phyloP scores from a whole-genome alignment of 208 protist genomes.

The Leishmania guyanensis region DNA sequence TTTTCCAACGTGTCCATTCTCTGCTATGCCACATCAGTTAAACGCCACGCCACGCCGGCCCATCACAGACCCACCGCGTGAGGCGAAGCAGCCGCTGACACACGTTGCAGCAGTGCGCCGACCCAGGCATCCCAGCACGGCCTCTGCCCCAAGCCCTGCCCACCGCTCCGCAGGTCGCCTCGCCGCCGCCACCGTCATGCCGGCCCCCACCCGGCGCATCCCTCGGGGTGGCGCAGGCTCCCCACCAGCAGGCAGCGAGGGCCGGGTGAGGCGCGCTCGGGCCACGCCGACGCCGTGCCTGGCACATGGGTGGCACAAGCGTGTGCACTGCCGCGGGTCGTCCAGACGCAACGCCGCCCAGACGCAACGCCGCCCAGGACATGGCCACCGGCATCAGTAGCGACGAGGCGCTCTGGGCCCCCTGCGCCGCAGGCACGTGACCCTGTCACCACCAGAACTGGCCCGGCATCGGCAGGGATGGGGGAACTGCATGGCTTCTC shows the following conservation, averaged over 20 bases:
- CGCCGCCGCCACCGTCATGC: too few species aligned
- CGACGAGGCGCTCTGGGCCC: neutral
- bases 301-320: neutral
- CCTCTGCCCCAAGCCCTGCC: neutral
- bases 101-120: neutral
- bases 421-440: neutral
- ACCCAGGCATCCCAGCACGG: neutral
- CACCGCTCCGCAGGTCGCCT: neutral
- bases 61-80: neutral
- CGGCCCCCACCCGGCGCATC: neutral
- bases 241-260: neutral
- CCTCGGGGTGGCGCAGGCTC: neutral
- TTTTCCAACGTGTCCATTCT: neutral
- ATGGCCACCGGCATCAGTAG: neutral
- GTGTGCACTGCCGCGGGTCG: neutral
- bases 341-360: neutral
- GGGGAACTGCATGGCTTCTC: neutral
- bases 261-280: neutral
- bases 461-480: neutral
- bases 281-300: neutral
- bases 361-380: neutral
- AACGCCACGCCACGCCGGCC: neutral
- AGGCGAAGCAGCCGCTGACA: neutral
- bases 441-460: neutral
- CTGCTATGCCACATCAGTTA: neutral